Evolutionary conservation across 306 rosid species (phyloP).

Genomic region (Geum urbanum): DNA sequence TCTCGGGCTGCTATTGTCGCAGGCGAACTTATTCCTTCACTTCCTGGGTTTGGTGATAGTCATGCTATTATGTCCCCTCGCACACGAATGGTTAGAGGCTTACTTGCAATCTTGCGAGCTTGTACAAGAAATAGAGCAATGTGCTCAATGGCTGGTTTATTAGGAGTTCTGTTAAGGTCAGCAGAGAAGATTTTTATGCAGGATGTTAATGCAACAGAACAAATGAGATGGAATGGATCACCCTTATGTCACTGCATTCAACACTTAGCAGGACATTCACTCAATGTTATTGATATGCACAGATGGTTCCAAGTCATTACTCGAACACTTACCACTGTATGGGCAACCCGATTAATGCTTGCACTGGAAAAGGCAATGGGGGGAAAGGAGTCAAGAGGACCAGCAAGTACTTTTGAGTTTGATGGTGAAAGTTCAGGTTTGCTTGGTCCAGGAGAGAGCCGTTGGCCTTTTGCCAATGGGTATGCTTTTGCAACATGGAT

Average conservation of each 20-base stretch:
- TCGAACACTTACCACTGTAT: constrained; percentile 63
- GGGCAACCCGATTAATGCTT: constrained; percentile 76
- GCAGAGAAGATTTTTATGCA: constrained; percentile 70
- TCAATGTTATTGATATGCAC: constrained; percentile 67
- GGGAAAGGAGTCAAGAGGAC: constrained; percentile 94
- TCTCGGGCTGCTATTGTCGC: constrained; percentile 96
- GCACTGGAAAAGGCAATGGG: constrained; percentile 81
- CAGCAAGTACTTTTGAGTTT: constrained; percentile 87
- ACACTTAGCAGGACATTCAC: constrained; percentile 90
- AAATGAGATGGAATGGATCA: constrained; percentile 87
- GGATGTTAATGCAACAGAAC: constrained; percentile 59
- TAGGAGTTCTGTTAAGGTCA: constrained; percentile 75
- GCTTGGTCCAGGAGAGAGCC: constrained; percentile 96
- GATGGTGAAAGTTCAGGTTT: constrained; percentile 99
- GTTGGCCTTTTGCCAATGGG: constrained; percentile 95
- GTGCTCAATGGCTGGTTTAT: constrained; percentile 93
- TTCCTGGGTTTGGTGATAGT: constrained; percentile 79
- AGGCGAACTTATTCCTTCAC: constrained; percentile 92
- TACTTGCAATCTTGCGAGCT: constrained; percentile 90
- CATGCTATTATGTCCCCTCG: constrained; percentile 76
- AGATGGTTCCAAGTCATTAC: constrained; percentile 84
- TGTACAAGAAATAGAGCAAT: constrained; percentile 97
- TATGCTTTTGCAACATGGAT: constrained; percentile 98
- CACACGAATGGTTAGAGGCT: constrained; percentile 91
- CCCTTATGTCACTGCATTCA: constrained; percentile 91